These are phyloP conservation scores for Globomyces sp. DNA, from an alignment of 371 early-diverging fungal species.

Conservation along the genomic window DNA sequence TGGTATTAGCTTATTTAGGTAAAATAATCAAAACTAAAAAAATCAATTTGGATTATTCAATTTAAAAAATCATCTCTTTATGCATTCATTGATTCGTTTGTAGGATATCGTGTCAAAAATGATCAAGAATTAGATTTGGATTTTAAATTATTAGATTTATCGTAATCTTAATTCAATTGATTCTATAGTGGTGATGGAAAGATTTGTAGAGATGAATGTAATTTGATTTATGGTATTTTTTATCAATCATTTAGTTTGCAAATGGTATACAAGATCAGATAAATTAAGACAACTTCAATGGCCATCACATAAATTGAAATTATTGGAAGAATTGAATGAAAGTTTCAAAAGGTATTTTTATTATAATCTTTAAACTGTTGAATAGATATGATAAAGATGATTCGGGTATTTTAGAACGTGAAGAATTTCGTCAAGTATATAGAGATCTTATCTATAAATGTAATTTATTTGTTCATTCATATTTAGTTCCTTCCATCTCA, in stretches of 20 bases:
- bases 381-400: slow-evolving; percentile 2
- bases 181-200: not conserved
- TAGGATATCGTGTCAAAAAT: not conserved
- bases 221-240: no score
- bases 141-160: slow-evolving; percentile 4
- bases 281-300: slow-evolving; percentile 2
- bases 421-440: not conserved
- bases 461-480: no score
- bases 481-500: no score
- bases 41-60: no score
- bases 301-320: not conserved
- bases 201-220: not conserved
- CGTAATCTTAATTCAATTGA: not conserved
- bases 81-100: no score
- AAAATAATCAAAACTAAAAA: no score
- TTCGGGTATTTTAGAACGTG: not conserved
- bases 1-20: no score
- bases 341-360: not conserved
- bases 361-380: not conserved
- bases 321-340: not conserved
- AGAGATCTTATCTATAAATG: not conserved
- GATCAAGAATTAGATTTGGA: slow-evolving; percentile 4
- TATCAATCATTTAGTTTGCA: not conserved
- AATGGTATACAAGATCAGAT: not conserved
- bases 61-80: no score